Evolutionary conservation across 768 basidiomycete genomes (phyloP), one percentile per base, ranked within the genome.

Genomic region (Amyloporia xantha): DNA sequence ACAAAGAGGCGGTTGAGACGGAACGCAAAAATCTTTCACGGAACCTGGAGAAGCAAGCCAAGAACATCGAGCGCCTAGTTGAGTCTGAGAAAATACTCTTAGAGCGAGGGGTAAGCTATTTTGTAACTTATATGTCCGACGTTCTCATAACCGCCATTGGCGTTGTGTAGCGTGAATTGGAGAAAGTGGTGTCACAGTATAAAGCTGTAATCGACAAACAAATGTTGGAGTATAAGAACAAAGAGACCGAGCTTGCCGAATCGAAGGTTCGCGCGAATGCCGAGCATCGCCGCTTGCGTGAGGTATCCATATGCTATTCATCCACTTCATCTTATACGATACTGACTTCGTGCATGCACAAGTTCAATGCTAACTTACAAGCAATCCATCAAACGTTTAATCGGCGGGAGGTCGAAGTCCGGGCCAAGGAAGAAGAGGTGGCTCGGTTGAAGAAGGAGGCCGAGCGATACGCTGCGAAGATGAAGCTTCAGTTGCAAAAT

Each of bases 1-100:
- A 86, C 49, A 92, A 87, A 66, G 92, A 96, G 51, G 82, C 88
- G 15, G 67, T 84, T 2, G 89, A 92, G 26, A 71, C 71, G 1
- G 89, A 92, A 62, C 76, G 82, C 40, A 90, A 90, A 65, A 78
- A 71, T 26, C 66, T 82, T 27, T 60, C 69, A 15, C 75, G 82
- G 42, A 73, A 69, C 25, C 63, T 76, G 13, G 81, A 84, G 55
- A 79, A 80, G 47, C 80, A 84, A 55, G 66, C 71, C 23, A 77
- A 76, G 50, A 75, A 77, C 5, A 69, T 93, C 11, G 91, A 92
- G 50, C 75, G 76, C 28, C 68, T 85, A 3, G 67, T 71, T 10
- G 84, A 85, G 47, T 65, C 76, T 0, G 85, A 92, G 58, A 80
- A 81, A 53, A 73, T 71, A 37, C 67, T 90, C 4, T 63, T 60